These are phyloP conservation scores for Cubamyces sp. DNA, from an alignment of 768 basidiomycete species.

Conservation along the genomic window DNA sequence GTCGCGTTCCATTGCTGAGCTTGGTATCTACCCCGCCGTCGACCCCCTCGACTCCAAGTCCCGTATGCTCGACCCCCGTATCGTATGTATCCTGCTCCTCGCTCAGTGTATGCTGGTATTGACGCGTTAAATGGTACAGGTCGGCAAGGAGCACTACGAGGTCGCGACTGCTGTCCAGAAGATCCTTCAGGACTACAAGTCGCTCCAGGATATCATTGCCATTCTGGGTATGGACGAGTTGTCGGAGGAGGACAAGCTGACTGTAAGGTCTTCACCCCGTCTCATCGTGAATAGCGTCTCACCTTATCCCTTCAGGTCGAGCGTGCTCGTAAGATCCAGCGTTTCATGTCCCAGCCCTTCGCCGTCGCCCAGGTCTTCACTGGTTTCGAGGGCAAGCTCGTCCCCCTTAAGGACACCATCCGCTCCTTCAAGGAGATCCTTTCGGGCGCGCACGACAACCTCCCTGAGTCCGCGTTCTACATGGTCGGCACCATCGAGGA, in stretches of 20 bases:
- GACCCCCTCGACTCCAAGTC: constrained; percentile 99
- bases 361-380: constrained; percentile 99
- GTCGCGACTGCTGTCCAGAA: constrained; percentile 97
- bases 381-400: constrained; percentile 97
- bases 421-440: constrained; percentile 99
- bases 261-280: constrained; percentile 54
- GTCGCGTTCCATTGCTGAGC: constrained; percentile 98
- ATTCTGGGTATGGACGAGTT: constrained; percentile 99
- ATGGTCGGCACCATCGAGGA: constrained; percentile 98
- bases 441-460: constrained; percentile 80
- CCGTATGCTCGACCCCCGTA: constrained; percentile 99
- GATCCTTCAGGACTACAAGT: constrained; percentile 97
- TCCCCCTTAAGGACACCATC: constrained; percentile 93
- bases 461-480: constrained; percentile 98
- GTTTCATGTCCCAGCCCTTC: constrained; percentile 99
- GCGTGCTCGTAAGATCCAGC: constrained; percentile 97
- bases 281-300: neutral
- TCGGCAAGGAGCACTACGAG: constrained; percentile 92
- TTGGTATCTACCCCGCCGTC: constrained; percentile 99
- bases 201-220: constrained; percentile 98
- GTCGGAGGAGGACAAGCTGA: constrained; percentile 99
- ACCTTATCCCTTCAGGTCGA: constrained; percentile 63
- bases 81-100: constrained; percentile 55
- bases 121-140: constrained; percentile 40
- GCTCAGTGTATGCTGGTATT: neutral